Percentiles rank a stretch among this genome's conserved stretches.
These are phyloP conservation scores for Corynespora cassiicola DNA, from an alignment of 2,329 filamentous ascomycete genomes.

Conservation along the genomic window DNA sequence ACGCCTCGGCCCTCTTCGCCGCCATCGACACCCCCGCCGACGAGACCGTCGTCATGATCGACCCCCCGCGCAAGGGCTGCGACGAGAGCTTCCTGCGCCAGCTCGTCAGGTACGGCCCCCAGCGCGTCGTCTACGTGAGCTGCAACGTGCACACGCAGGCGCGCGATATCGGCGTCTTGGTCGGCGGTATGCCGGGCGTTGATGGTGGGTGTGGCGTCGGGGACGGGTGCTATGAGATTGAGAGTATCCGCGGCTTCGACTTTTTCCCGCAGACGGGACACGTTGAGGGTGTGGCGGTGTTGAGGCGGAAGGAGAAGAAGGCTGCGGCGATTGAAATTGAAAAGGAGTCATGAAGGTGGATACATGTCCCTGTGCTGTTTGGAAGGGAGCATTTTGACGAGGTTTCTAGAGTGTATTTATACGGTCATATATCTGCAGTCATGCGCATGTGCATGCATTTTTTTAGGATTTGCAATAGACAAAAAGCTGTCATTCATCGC, in stretches of 20 bases:
- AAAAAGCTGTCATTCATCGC: no score
- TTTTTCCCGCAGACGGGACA: slow-evolving; percentile 90
- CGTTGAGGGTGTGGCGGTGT: slow-evolving; percentile 69
- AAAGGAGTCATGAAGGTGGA: no score
- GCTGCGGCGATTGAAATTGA: no score
- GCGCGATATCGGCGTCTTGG: slow-evolving; percentile 85
- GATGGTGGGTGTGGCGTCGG: slow-evolving; percentile 43
- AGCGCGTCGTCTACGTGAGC: slow-evolving; percentile 88
- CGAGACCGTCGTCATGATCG: slow-evolving; percentile 91
- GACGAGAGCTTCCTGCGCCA: slow-evolving; percentile 84
- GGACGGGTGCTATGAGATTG: slow-evolving; percentile 74
- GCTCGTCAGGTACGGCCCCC: slow-evolving; percentile 77
- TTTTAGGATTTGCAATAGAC: no score
- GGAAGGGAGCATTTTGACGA: slow-evolving; percentile 4
- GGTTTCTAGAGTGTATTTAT: no score
- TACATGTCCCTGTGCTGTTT: no score
- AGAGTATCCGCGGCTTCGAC: slow-evolving; percentile 91
- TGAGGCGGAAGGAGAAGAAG: slow-evolving; percentile 50
- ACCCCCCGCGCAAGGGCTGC: slow-evolving; percentile 96
- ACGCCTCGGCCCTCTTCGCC: slow-evolving; percentile 83
- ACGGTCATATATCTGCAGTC: no score
- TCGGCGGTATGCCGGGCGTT: slow-evolving; percentile 66
- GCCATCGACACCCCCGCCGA: slow-evolving; percentile 75
- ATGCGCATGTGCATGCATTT: no score
- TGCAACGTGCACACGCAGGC: slow-evolving; percentile 99